Percentiles rank a stretch among this genome's conserved stretches.
phyloP scores from a whole-genome alignment of 1,139 yeast species.

The Lodderomyces orthopsilosis region DNA sequence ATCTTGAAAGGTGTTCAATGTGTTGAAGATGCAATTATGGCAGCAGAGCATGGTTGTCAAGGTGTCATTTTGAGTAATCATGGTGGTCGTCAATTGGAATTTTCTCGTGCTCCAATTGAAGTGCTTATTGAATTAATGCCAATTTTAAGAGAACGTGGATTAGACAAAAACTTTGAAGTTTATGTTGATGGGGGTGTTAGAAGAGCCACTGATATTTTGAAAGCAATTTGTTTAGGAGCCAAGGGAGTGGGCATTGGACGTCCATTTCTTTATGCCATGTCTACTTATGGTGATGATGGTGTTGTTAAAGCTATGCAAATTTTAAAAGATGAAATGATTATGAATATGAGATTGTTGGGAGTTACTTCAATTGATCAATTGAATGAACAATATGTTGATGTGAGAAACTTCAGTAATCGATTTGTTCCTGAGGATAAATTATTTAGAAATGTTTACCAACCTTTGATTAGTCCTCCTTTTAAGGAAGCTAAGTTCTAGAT shows the following conservation, averaged over 20 bases:
- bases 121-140: slow-evolving; percentile 65
- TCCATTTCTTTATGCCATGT: slow-evolving; percentile 69
- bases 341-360: slow-evolving; percentile 88
- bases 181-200: slow-evolving; percentile 68
- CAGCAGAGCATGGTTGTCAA: slow-evolving; percentile 59
- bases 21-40: slow-evolving; percentile 62
- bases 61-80: slow-evolving; percentile 70
- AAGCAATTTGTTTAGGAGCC: slow-evolving; percentile 68
- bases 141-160: slow-evolving; percentile 42
- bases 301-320: slow-evolving; percentile 75
- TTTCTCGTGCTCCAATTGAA: slow-evolving; percentile 65
- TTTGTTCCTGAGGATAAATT: slow-evolving; percentile 36
- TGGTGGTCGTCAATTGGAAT: slow-evolving; percentile 75
- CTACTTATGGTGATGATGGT: slow-evolving; percentile 75
- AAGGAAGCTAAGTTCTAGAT: slow-evolving; percentile 24
- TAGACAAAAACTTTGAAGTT: slow-evolving; percentile 49
- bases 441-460: slow-evolving; percentile 38
- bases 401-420: slow-evolving; percentile 16
- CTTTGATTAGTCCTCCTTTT: slow-evolving; percentile 34
- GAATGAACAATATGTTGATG: slow-evolving; percentile 43
- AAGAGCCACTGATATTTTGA: slow-evolving; percentile 64
- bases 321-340: slow-evolving; percentile 74
- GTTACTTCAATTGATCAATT: slow-evolving; percentile 65
- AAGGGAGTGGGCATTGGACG: slow-evolving; percentile 74
- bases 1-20: slow-evolving; percentile 71